phyloP scores from a whole-genome alignment of 2,329 filamentous ascomycete genomes.

The Pseudocercospora crystallina region DNA sequence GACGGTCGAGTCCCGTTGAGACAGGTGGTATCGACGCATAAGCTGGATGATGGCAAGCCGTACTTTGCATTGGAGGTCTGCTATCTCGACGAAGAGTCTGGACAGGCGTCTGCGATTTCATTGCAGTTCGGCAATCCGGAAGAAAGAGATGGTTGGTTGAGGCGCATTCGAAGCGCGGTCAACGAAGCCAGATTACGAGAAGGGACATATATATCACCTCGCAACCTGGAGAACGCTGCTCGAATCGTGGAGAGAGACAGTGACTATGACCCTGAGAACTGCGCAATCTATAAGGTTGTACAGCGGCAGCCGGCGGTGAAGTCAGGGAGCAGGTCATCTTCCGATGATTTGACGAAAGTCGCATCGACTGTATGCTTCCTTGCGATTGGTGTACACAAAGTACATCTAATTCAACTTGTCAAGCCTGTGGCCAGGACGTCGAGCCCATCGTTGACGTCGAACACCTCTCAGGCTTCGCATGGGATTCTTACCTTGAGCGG shows the following conservation, averaged over 20 bases:
- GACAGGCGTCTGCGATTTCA: conserved; percentile 61
- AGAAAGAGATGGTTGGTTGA: conserved; percentile 66
- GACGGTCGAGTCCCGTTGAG: conserved; percentile 61
- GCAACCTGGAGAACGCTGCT: conserved; percentile 62
- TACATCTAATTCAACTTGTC: conserved; percentile 40
- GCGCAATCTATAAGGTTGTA: conserved; percentile 68
- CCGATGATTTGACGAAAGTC: conserved; percentile 66
- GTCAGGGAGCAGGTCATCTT: conserved; percentile 56
- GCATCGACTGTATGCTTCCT: conserved; percentile 67
- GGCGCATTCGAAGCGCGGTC: conserved; percentile 60
- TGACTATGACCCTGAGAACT: conserved; percentile 67
- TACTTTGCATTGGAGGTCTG: conserved; percentile 68
- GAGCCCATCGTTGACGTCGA: conserved; percentile 52
- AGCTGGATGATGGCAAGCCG: conserved; percentile 65
- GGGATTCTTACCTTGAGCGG: conserved; percentile 64
- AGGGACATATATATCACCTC: conserved; percentile 55
- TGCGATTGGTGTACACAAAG: conserved; percentile 66
- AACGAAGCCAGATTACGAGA: conserved; percentile 55
- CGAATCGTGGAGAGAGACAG: conserved; percentile 63
- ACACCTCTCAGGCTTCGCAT: conserved; percentile 55
- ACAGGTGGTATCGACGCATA: conserved; percentile 67
- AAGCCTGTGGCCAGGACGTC: conserved; percentile 44
- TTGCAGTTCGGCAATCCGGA: conserved; percentile 64
- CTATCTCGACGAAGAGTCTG: conserved; percentile 64
- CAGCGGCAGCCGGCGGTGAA: conserved; percentile 59